Evolutionary conservation across 371 early-diverging fungal species (phyloP).

Genomic region (Batkoa obscura): DNA sequence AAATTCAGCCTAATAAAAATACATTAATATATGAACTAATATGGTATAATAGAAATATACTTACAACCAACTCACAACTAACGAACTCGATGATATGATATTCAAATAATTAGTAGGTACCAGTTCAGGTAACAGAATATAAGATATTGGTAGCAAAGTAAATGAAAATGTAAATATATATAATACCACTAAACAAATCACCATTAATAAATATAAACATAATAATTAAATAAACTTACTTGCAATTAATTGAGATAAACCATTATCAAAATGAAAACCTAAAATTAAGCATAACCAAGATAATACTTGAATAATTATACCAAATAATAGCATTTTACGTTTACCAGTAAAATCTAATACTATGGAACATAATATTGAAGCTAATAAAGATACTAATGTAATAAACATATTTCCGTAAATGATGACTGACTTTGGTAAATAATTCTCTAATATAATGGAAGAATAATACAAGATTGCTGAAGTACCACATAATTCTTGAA

Average conservation of each 20-base stretch:
- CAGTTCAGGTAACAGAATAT: constrained; percentile 52
- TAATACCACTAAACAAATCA: constrained; percentile 41
- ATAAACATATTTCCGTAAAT: background rate
- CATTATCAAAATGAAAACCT: background rate
- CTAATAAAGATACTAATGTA: background rate
- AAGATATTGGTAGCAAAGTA: constrained; percentile 65
- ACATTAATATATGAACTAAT: constrained; percentile 12
- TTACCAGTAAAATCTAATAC: background rate
- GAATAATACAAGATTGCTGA: constrained; percentile 31
- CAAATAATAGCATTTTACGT: background rate
- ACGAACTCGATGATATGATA: constrained; percentile 18
- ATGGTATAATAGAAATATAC: constrained; percentile 5
- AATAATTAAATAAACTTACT: background rate
- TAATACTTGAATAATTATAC: background rate
- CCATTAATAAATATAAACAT: constrained; percentile 33
- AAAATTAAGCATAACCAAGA: background rate
- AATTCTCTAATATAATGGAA: constrained; percentile 32
- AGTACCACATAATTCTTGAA: constrained; percentile 40
- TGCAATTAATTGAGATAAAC: background rate
- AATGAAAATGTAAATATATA: constrained; percentile 62
- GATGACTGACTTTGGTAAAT: constrained; percentile 21
- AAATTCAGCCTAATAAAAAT: constrained; percentile 15
- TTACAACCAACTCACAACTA: constrained; percentile 21
- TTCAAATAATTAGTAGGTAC: constrained; percentile 20
- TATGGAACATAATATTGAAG: background rate